These are phyloP conservation scores for Axilococcus clingmanii DNA, from an alignment of 139 green algal genomes.

Conservation along the genomic window DNA sequence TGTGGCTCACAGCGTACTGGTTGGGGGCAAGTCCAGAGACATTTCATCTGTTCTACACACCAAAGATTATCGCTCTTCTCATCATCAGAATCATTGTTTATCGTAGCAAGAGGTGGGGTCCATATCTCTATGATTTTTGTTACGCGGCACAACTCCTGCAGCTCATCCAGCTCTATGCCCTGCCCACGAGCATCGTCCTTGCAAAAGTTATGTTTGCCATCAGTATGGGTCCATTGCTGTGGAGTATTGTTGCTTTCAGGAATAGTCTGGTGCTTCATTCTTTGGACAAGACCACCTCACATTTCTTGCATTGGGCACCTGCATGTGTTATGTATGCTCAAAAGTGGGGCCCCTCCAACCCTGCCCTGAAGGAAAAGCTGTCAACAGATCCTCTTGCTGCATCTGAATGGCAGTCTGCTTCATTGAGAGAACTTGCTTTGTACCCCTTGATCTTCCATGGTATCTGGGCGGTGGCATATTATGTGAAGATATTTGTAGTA, in stretches of 20 bases:
- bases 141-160: conserved; percentile 65
- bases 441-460: conserved; percentile 50
- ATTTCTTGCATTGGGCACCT: conserved; percentile 65
- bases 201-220: conserved; percentile 68
- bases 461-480: conserved; percentile 53
- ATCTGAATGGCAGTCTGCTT: conserved; percentile 21
- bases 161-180: conserved; percentile 55
- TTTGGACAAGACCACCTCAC: conserved; percentile 36
- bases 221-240: conserved; percentile 59
- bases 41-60: conserved; percentile 70
- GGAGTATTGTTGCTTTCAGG: conserved; percentile 68
- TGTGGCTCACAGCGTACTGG: conserved; percentile 56
- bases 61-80: conserved; percentile 34
- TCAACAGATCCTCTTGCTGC: not conserved
- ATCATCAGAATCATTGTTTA: conserved; percentile 25
- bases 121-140: conserved; percentile 58
- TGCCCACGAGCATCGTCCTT: conserved; percentile 38
- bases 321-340: conserved; percentile 58
- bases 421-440: conserved; percentile 34
- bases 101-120: conserved; percentile 40
- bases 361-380: too few species aligned
- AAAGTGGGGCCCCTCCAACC: too few species aligned
- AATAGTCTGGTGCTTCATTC: conserved; percentile 74
- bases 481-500: conserved; percentile 67
- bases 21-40: conserved; percentile 40